phyloP scores from a whole-genome alignment of 2,329 filamentous ascomycete species.

The Alternaria sp. region DNA sequence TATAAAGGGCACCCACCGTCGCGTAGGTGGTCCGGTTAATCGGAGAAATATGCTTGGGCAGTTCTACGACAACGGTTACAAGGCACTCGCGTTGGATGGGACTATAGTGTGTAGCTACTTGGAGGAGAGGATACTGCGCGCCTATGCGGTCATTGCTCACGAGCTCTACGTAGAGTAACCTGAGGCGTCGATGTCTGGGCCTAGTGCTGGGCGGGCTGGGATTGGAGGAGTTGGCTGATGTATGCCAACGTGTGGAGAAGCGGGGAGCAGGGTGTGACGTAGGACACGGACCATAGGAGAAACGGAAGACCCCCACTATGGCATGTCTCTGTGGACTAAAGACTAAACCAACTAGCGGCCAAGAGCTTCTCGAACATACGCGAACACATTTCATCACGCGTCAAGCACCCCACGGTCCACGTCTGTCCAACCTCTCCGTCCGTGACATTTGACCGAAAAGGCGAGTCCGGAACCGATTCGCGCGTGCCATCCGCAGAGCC shows the following conservation, averaged over 20 bases:
- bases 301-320: constrained; percentile 22
- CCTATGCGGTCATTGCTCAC: constrained; percentile 31
- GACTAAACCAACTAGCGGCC: neutral
- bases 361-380: neutral
- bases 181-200: constrained; percentile 14
- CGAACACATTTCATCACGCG: constrained; percentile 11
- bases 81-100: constrained; percentile 1
- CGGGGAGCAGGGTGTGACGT: constrained; percentile 29
- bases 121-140: neutral
- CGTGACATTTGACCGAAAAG: constrained; percentile 9
- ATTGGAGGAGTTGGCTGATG: constrained; percentile 20
- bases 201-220: constrained; percentile 9
- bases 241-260: constrained; percentile 31
- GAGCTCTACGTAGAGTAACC: constrained; percentile 7
- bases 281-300: constrained; percentile 22
- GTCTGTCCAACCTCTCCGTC: neutral
- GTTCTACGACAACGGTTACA: neutral
- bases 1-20: constrained; percentile 33
- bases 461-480: constrained; percentile 12
- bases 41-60: constrained; percentile 21
- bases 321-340: neutral
- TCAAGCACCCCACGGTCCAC: neutral
- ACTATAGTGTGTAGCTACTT: neutral
- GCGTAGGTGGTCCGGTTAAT: constrained; percentile 41
- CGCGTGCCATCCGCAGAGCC: constrained; percentile 45